Base-by-base conservation (phyloP, 768 basidiomycete genomes). In the Russula olivacea region DNA sequence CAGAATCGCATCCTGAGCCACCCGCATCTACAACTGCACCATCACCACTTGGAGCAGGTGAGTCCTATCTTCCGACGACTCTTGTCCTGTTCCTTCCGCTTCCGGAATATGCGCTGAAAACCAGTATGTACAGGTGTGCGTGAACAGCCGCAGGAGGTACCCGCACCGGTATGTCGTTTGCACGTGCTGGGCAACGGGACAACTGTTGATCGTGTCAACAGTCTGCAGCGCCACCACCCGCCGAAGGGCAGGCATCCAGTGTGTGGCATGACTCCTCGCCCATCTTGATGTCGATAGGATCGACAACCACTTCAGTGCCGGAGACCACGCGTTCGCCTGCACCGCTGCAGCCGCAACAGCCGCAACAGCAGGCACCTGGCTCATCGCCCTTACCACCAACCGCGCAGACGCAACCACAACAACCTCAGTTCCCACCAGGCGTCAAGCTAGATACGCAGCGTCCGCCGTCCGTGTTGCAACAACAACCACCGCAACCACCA, bases 1-100 rank as follows among this genome's bases (percentile, higher is more conserved):
- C 86, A 41, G 72, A 64, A 28, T 76, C 45, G 72, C 78, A 25
- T 77, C 76, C 48, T 75, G 77, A 61, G 70, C 73, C 50, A 59
- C 58, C 48, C 68, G 60, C 80, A 58, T 80, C 76, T 32, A 80
- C 81, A 53, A 79, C 82, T 47, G 83, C 85, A 12, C 86, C 86
- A 38, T 88, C 89, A 53, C 83, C 81, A 57, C 79, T 79, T 21
- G 59, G 53, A 19, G 9, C 55, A 30, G 59, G 65, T 63, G 40
- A 47, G 61, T 49, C 47, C 9, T 21, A 49, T 25, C 38, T 7
- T 32, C 21, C 30, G 34, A 28, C 34, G 34, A 47, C 2, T 41
- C 11, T 19, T 25, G 30, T 45, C 17, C 12, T 34, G 38, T 40
- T 40, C 17, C 15, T 23, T 59, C n/a, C 19, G 34, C 19, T 38